Evolutionary conservation across 352 stramenopile species (phyloP).

Genomic region (Pythium dissotocum): DNA sequence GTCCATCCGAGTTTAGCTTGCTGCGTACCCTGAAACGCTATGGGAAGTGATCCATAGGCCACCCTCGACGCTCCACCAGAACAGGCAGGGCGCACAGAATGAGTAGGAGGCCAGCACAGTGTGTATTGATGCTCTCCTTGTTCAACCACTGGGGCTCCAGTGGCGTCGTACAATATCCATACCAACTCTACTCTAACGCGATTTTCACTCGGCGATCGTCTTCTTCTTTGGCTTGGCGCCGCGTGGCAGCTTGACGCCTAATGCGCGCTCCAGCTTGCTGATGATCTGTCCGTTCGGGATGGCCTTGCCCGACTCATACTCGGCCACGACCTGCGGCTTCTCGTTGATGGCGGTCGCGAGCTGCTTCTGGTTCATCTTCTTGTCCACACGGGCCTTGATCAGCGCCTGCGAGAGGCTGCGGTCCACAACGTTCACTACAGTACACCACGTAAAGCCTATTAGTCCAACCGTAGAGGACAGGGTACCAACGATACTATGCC

Average conservation of each 20-base stretch:
- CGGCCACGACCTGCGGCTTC: constrained; percentile 96
- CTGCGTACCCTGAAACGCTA: too few relatives aligned
- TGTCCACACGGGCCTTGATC: constrained; percentile 94
- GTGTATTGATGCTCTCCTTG: not conserved
- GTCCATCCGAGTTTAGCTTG: too few relatives aligned
- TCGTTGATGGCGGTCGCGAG: constrained; percentile 94
- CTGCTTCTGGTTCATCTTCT: constrained; percentile 99
- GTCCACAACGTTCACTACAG: constrained; percentile 72
- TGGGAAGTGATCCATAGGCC: too few relatives aligned
- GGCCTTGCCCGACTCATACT: constrained; percentile 97
- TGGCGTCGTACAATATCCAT: constrained; percentile 2
- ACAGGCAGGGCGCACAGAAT: too few relatives aligned
- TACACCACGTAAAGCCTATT: not conserved
- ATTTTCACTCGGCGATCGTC: constrained; percentile 27
- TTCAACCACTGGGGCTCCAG: too few relatives aligned
- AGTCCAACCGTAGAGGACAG: too few relatives aligned
- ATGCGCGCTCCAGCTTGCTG: constrained; percentile 94
- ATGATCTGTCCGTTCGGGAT: constrained; percentile 98
- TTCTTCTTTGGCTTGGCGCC: constrained; percentile 68
- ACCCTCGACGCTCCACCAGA: too few relatives aligned
- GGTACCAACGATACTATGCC: not conserved
- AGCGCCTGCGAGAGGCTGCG: constrained; percentile 91
- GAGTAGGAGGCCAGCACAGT: too few relatives aligned
- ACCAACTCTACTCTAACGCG: not conserved
- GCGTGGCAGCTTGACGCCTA: constrained; percentile 89